Conservation (phyloP, 225 moss, liverwort and hornwort species). For the Sphagnum contortum region DNA sequence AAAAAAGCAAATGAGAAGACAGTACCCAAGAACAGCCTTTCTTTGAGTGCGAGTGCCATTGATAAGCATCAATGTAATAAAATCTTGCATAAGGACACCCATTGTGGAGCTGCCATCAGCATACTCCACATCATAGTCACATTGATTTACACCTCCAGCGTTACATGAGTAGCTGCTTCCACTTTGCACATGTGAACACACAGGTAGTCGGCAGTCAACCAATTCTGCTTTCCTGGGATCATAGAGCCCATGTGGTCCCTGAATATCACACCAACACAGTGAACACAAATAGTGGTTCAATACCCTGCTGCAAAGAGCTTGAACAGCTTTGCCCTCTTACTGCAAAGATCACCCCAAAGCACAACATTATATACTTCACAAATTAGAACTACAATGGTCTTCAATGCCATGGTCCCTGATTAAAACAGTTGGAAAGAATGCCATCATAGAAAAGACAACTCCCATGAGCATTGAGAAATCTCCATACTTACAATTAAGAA, state of each 20-base stretch:
- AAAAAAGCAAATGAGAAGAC: no score
- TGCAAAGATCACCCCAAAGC: no score
- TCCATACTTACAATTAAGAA: no score
- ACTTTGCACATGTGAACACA: constrained; percentile 58
- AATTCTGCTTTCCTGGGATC: constrained; percentile 49
- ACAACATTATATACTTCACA: no score
- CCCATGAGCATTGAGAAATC: no score
- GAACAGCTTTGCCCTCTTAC: no score
- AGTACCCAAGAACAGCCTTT: constrained; percentile 63
- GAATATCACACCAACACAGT: constrained; percentile 3
- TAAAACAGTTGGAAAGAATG: no score
- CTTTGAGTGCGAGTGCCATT: constrained; percentile 56
- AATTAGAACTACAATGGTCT: no score
- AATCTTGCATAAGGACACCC: constrained; percentile 71
- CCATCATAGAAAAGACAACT: no score
- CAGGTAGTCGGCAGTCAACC: constrained; percentile 62
- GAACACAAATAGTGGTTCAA: not conserved
- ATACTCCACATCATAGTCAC: constrained; percentile 83
- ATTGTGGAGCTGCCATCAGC: constrained; percentile 86
- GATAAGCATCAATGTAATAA: constrained; percentile 55
- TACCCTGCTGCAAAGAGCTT: no score
- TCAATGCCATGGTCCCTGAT: no score
- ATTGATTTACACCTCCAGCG: constrained; percentile 32
- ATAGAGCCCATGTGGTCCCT: constrained; percentile 89
- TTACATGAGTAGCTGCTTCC: constrained; percentile 46